Conservation (phyloP, 768 basidiomycete genomes). For the Calocybe indica region DNA sequence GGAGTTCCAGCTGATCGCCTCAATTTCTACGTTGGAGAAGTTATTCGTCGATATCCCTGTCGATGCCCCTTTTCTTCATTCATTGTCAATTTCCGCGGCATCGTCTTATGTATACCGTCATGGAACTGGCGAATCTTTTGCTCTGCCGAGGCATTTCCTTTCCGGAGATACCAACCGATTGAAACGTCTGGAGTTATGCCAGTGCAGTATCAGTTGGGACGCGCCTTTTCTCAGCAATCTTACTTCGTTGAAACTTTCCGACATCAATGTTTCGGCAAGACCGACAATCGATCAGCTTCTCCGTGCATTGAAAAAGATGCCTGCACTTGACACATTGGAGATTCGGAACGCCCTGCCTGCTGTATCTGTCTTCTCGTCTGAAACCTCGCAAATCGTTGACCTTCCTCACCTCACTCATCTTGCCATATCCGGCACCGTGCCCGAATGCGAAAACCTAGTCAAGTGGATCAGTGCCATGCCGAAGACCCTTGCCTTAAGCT, state of each 20-base stretch:
- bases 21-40: slow-evolving; percentile 16
- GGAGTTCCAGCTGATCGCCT: slow-evolving; percentile 22
- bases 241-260: slow-evolving; percentile 28
- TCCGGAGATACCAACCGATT: slow-evolving; percentile 26
- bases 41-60: slow-evolving; percentile 17
- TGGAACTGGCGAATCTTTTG: slow-evolving; percentile 13
- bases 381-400: slow-evolving; percentile 10
- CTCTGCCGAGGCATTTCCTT: slow-evolving; percentile 21
- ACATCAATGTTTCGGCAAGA: slow-evolving; percentile 17
- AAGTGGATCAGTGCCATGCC: no score
- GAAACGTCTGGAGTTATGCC: slow-evolving; percentile 26
- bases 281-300: slow-evolving; percentile 25
- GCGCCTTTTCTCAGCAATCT: slow-evolving; percentile 28
- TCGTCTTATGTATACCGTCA: slow-evolving; percentile 11
- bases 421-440: slow-evolving; percentile 11
- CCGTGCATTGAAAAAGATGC: slow-evolving; percentile 27
- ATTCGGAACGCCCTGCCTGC: slow-evolving; percentile 28
- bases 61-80: slow-evolving; percentile 25
- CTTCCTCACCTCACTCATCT: slow-evolving; percentile 17
- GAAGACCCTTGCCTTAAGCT: slow-evolving; percentile 6
- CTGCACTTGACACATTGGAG: slow-evolving; percentile 24
- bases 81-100: slow-evolving; percentile 18
- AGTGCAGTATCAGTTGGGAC: slow-evolving; percentile 29
- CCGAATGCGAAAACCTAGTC: slow-evolving; percentile 16
- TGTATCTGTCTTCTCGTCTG: slow-evolving; percentile 6